Evolutionary conservation across 768 basidiomycete species (phyloP).

Genomic region (Calocybe cyanea): DNA sequence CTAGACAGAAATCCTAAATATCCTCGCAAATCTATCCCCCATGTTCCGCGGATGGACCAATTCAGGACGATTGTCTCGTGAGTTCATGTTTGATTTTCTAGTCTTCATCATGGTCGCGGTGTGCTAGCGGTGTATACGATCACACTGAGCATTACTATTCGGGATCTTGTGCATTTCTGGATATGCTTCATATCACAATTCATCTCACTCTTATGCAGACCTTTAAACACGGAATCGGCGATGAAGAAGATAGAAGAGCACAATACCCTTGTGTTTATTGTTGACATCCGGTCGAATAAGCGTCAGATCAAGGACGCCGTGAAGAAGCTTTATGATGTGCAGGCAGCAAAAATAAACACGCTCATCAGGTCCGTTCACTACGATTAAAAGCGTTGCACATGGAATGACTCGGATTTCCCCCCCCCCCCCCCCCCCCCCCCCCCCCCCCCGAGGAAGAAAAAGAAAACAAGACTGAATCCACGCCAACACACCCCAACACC

Average conservation of each 20-base stretch:
- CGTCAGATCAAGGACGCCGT: conserved; percentile 99
- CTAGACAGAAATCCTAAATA: conserved; percentile 85
- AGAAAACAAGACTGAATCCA: too few relatives aligned
- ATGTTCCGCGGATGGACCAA: conserved; percentile 94
- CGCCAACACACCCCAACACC: too few relatives aligned
- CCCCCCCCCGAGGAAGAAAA: too few relatives aligned
- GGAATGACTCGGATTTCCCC: too few relatives aligned
- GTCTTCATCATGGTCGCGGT: too few relatives aligned
- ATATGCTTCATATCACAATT: too few relatives aligned
- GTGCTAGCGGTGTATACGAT: too few relatives aligned
- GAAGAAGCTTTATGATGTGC: conserved; percentile 98
- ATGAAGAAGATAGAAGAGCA: conserved; percentile 99
- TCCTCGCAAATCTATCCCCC: conserved; percentile 91
- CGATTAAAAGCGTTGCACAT: too few relatives aligned
- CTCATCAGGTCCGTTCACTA: conserved; percentile 75
- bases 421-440: too few relatives aligned
- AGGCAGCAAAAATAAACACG: conserved; percentile 96
- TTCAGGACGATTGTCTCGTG: conserved; percentile 91
- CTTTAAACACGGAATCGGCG: conserved; percentile 92
- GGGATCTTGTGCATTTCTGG: too few relatives aligned
- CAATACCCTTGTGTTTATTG: conserved; percentile 98
- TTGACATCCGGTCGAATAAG: conserved; percentile 95
- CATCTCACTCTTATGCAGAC: conserved; percentile 35
- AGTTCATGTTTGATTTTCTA: conserved; percentile 28
- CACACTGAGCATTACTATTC: too few relatives aligned